These are phyloP conservation scores for Linanthus parryae DNA, from an alignment of 148 eudicot species.

Conservation along the genomic window DNA sequence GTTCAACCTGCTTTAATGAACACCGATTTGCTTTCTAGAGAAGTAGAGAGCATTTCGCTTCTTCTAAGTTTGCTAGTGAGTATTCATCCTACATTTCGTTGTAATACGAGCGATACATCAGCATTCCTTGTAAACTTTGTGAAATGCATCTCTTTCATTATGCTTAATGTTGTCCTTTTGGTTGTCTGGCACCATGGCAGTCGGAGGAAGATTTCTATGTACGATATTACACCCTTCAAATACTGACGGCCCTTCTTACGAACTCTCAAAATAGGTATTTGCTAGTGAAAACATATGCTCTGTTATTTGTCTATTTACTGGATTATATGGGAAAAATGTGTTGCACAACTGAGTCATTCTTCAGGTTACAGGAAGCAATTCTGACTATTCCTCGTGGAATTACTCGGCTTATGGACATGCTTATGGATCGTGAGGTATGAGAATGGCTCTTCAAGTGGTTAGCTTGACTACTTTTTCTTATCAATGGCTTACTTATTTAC, in stretches of 20 bases:
- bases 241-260: constrained; percentile 80
- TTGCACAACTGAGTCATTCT: constrained; percentile 18
- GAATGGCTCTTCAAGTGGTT: constrained; percentile 4
- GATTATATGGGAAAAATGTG: constrained; percentile 5
- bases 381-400: constrained; percentile 91
- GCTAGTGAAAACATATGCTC: constrained; percentile 3
- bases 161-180: neutral
- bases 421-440: constrained; percentile 97
- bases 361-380: constrained; percentile 96
- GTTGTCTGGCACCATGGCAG: constrained; percentile 36
- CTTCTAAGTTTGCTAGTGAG: constrained; percentile 91
- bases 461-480: neutral
- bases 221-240: constrained; percentile 93
- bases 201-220: constrained; percentile 94
- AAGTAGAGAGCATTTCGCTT: constrained; percentile 83
- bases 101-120: constrained; percentile 4
- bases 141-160: neutral
- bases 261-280: constrained; percentile 79
- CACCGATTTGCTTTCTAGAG: constrained; percentile 85
- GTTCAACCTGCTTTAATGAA: constrained; percentile 91
- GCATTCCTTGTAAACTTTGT: neutral
- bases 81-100: no score
- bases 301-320: neutral
- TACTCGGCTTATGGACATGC: constrained; percentile 96
- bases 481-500: constrained; percentile 6